These are phyloP conservation scores for Mallotus japonicus DNA, from an alignment of 441 rosid genomes.

Conservation along the genomic window DNA sequence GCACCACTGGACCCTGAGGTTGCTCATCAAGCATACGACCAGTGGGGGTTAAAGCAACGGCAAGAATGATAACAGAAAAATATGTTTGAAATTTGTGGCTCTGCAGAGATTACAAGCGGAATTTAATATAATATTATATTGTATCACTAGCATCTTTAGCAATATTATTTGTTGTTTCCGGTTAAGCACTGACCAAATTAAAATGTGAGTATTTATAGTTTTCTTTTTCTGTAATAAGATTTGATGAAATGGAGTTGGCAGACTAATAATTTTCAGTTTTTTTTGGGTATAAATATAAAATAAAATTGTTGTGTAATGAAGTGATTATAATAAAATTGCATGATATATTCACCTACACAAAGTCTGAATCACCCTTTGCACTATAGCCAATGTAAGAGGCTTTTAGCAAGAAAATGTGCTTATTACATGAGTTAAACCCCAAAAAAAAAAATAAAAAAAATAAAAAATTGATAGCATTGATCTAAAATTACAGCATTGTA, in stretches of 20 bases:
- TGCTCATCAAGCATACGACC: constrained; percentile 56
- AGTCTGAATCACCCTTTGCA: background rate
- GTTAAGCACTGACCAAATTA: constrained; percentile 26
- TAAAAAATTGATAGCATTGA: background rate
- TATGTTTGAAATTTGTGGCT: constrained; percentile 25
- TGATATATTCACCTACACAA: constrained; percentile 13
- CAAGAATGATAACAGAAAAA: constrained; percentile 40
- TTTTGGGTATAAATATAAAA: constrained; percentile 17
- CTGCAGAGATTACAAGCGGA: constrained; percentile 32
- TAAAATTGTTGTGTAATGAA: background rate
- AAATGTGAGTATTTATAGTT: constrained; percentile 20
- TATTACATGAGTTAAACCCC: background rate
- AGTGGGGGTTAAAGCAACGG: constrained; percentile 35
- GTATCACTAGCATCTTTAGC: too few species aligned
- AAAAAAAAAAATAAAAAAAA: background rate
- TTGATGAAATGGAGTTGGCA: constrained; percentile 47
- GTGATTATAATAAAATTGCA: background rate
- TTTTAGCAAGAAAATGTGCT: background rate
- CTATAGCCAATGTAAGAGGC: background rate
- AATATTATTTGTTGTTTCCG: constrained; percentile 14
- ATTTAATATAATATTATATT: constrained; percentile 8
- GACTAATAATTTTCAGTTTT: constrained; percentile 17
- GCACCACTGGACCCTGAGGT: constrained; percentile 26
- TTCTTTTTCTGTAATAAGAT: constrained; percentile 31
- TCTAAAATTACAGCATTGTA: background rate